Conservation (phyloP, 2,329 filamentous ascomycete genomes). For the Colletotrichum tropicicola region DNA sequence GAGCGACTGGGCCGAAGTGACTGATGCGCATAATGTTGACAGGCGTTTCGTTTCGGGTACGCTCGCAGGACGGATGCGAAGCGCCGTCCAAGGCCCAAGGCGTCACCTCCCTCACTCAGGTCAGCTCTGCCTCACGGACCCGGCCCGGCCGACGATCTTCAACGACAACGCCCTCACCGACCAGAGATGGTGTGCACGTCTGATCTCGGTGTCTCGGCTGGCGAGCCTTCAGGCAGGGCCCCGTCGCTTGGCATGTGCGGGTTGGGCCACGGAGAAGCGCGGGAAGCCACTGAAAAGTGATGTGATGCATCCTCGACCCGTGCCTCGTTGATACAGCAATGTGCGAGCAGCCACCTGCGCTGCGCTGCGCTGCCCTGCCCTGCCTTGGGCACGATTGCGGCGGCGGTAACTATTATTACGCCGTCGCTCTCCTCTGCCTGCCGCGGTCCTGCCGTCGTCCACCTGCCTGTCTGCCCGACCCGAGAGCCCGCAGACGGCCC, state of each 20-base stretch:
- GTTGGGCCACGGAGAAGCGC: slow-evolving; percentile 1
- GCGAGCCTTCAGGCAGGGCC: slow-evolving; percentile 13
- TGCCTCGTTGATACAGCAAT: neutral
- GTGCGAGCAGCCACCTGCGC: neutral
- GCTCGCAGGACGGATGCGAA: neutral
- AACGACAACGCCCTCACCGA: slow-evolving; percentile 24
- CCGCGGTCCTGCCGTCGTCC: neutral
- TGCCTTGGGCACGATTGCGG: neutral
- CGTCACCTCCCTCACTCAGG: neutral
- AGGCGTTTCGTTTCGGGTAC: neutral
- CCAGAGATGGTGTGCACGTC: slow-evolving; percentile 24
- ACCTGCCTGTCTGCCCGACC: neutral
- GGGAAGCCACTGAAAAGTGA: slow-evolving; percentile 1
- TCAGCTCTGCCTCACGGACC: neutral
- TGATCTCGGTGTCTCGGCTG: slow-evolving; percentile 29
- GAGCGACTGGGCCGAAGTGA: too few species aligned
- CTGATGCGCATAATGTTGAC: slow-evolving; percentile 1
- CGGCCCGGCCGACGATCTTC: slow-evolving; percentile 18
- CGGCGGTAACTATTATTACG: neutral
- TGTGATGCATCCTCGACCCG: neutral
- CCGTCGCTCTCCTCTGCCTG: neutral
- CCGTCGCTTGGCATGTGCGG: slow-evolving; percentile 22
- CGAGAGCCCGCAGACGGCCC: too few species aligned
- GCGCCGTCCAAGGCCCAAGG: neutral
- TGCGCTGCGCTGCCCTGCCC: neutral